Evolutionary conservation across 2,329 filamentous ascomycete species (phyloP), one percentile per base, ranked within the genome.

Genomic region (Aspergillus awamori): DNA sequence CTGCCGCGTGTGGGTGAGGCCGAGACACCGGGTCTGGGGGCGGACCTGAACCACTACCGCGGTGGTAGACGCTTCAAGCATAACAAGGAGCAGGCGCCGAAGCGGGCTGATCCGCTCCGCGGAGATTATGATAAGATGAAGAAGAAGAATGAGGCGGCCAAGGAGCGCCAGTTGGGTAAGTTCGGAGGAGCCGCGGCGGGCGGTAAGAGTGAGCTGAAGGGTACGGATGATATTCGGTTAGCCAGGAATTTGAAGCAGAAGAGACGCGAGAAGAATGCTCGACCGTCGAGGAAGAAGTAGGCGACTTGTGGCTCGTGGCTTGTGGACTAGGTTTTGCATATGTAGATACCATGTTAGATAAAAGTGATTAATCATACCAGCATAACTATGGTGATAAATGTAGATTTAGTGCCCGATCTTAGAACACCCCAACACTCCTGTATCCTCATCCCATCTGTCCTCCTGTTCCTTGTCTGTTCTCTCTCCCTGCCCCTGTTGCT

Each of bases 111-210:
- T 82, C 94, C 91, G 80, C 94, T 86, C 77, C 86, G 95, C 63
- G 93, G 94, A 76, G 94, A 99, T 79, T 99, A 91, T 79, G 84
- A 96, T 66, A 87, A 88, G 74, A 89, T 91, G 80, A 97, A 95
- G 88, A 93, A 93, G 88, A 88, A 92, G 73, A 89, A 95, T 17
- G 87, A 88, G 15, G 93, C 93, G 73, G 93, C 94, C 49, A 90
- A 90, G 79, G 91, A 97, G 82, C 93, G 75, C 20, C 68, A 72
- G 57, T 59, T 72, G 28, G 68, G 66, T 3, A 71, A 71, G 65
- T 62, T 65, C 20, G 71, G 72, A 36, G 69, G 68, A 45, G 70
- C 69, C 3, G 72, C 71, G 67, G 88, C 89, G 33, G 84, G 82
- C 68, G 90, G 90, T 58, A 93, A 89, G 82, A 89, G 77, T 68